These are phyloP conservation scores for Annulohypoxylon stygium DNA, from an alignment of 495 filamentous ascomycete genomes.

Conservation along the genomic window DNA sequence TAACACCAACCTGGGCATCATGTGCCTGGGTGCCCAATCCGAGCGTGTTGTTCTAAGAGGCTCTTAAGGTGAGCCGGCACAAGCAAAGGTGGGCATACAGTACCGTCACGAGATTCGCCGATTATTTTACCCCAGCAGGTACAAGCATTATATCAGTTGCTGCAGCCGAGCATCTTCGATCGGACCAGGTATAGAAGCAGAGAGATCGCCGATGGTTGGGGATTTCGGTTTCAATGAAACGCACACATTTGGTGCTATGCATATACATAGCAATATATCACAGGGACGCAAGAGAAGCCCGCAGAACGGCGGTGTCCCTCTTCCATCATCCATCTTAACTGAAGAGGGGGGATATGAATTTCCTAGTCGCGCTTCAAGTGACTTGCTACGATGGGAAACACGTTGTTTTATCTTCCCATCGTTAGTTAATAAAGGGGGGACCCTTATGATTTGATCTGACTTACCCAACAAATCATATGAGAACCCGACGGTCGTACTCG, in stretches of 20 bases:
- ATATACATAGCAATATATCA: constrained; percentile 42
- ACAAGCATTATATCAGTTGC: constrained; percentile 30
- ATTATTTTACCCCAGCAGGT: constrained; percentile 38
- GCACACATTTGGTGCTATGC: constrained; percentile 26
- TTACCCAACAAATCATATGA: constrained; percentile 25
- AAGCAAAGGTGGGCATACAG: constrained; percentile 26
- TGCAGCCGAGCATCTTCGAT: constrained; percentile 41
- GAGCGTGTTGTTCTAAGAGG: constrained; percentile 37
- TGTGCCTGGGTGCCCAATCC: constrained; percentile 30
- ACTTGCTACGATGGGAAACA: constrained; percentile 12
- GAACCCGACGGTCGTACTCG: constrained; percentile 38
- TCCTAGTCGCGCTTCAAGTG: constrained; percentile 12
- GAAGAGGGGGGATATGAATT: background rate
- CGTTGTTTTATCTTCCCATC: constrained; percentile 20
- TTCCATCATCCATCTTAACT: constrained; percentile 13
- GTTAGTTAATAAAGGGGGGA: constrained; percentile 19
- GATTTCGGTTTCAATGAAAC: constrained; percentile 36
- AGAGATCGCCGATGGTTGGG: constrained; percentile 46
- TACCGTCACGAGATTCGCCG: constrained; percentile 41
- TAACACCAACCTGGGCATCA: constrained; percentile 22
- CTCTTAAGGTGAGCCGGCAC: constrained; percentile 46
- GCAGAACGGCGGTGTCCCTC: constrained; percentile 16
- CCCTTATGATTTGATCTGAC: constrained; percentile 19
- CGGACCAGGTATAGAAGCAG: constrained; percentile 32
- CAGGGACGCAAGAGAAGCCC: constrained; percentile 25